Percentiles rank a stretch among this genome's conserved stretches.
phyloP scores from a whole-genome alignment of 352 stramenopile genomes.

The Globisporangium nunn region DNA sequence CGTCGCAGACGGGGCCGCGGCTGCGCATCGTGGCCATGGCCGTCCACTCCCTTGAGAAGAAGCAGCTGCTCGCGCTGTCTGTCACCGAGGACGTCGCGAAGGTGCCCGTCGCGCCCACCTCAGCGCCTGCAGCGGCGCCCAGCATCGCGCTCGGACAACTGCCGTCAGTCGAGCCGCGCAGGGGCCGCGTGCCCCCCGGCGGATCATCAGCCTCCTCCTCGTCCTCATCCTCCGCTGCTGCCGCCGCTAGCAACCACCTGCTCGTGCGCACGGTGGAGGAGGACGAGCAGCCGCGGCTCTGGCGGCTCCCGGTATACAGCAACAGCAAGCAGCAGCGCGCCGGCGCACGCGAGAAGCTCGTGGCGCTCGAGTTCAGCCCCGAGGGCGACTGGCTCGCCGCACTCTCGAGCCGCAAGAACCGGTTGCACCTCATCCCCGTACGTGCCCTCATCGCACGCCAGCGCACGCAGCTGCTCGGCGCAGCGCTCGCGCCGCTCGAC shows the following conservation, averaged over 20 bases:
- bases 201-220: neutral
- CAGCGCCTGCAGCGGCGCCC: neutral
- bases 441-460: conserved; percentile 48
- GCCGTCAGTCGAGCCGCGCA: conserved; percentile 11
- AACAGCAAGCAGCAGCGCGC: conserved; percentile 54
- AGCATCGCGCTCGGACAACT: conserved; percentile 17
- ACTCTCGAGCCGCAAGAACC: conserved; percentile 68
- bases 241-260: conserved; percentile 29
- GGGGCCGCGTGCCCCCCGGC: conserved; percentile 1
- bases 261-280: conserved; percentile 73
- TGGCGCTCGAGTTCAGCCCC: conserved; percentile 68
- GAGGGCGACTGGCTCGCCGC: conserved; percentile 84
- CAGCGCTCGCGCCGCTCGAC: conserved; percentile 38
- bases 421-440: conserved; percentile 70
- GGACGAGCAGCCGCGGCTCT: conserved; percentile 61
- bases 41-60: conserved; percentile 61
- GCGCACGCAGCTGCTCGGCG: conserved; percentile 49
- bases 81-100: conserved; percentile 14
- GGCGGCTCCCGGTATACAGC: conserved; percentile 54
- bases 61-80: conserved; percentile 66
- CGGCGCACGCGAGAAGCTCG: conserved; percentile 44
- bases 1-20: neutral
- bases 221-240: neutral
- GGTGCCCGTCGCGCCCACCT: neutral
- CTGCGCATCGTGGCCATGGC: conserved; percentile 52